Base-by-base conservation (phyloP, 805 yeast species). In the Jamesozyma spencerorum region DNA sequence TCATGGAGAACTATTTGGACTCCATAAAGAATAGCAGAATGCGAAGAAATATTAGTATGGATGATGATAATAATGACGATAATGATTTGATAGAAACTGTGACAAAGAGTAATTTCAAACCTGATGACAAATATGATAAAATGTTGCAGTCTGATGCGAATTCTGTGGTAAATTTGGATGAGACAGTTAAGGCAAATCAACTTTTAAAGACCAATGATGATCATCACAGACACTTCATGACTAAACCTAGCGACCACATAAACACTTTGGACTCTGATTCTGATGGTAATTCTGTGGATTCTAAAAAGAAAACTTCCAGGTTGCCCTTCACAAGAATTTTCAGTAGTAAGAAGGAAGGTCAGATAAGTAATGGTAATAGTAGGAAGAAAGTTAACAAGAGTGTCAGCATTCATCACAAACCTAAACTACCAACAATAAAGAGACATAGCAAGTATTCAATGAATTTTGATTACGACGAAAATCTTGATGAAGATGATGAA, bases 401-500 rank as follows among this genome's bases (percentile, higher is more conserved):
- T 5, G 32, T n/a, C 5, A 4, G 3, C 8, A 11, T n/a, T 18
- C 13, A 17, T 17, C 31, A 27, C 6, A 18, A 12, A 13, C 19
- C 7, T 27, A 7, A 17, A 11, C 13, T 15, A 11, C 29, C 34
- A 12, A 18, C 19, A 6, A 17, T 24, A 15, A 30, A 31, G n/a
- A 38, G 33, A 3, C 39, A 32, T 17, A 34, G 45, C 26, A 42
- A 42, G 17, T 57, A 53, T 38, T 49, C 55, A 12, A 49, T 55
- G 50, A 53, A 53, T 20, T 57, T 57, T 41, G 62, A 58, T 39
- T 57, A 54, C 37, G 58, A 57, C 41, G 59, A 55, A 26, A 51
- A 49, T 36, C 37, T 57, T 3, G 61, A 57, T 17, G 60, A 58
- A 15, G 60, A 55, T 28, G 62, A 58, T 27, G 64, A 59, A 13